Evolutionary conservation across 805 yeast species (phyloP), one percentile per base, ranked within the genome.

Genomic region (Myxozyma mucilagina): DNA sequence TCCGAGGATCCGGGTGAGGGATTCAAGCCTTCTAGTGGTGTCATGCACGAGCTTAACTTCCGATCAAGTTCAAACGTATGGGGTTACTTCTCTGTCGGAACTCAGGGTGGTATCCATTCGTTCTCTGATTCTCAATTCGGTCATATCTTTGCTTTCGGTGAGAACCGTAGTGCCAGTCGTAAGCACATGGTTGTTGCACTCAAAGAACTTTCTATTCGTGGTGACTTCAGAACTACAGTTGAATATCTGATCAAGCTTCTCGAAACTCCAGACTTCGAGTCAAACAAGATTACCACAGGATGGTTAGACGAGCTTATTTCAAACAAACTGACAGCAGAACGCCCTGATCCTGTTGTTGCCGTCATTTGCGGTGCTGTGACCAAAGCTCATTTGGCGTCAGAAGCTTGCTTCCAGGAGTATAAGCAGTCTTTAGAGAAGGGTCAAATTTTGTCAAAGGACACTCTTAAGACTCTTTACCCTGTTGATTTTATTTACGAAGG

Each of bases 1-100:
- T 90, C 97, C 13, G 99, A 94, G 78, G 99, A 94, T 78, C 99
- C 99, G 52, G 96, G 96, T 73, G 97, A 93, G 79, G 99, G 99
- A 52, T 94, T 94, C 84, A 94, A 94, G 77, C 99, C 99, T 56
- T 89, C 97, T 44, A 96, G 97, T 73, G 99, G 99, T 79, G 85
- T 91, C 57, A 82, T 94, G 78, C 97, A 92, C 69, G 99, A 94
- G 76, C 84, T 94, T 75, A 96, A 94, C 74, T 93, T 94, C 82
- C 83, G 98, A 75, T 96, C 99, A 3, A 87, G 96, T 39, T 91
- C 97, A 9, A 93, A 94, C 70, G 99, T 96, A 53, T 94, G 99
- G 99, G 99, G 99, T 80, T 94, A 94, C 76, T 94, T 94, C 84
- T 90, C 97, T 18, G 98, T 94, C 56, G 90, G 94, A 69, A 91